Evolutionary conservation across 1,284 basidiomycete genomes (phyloP).

Genomic region (Pseudozyma sp.): DNA sequence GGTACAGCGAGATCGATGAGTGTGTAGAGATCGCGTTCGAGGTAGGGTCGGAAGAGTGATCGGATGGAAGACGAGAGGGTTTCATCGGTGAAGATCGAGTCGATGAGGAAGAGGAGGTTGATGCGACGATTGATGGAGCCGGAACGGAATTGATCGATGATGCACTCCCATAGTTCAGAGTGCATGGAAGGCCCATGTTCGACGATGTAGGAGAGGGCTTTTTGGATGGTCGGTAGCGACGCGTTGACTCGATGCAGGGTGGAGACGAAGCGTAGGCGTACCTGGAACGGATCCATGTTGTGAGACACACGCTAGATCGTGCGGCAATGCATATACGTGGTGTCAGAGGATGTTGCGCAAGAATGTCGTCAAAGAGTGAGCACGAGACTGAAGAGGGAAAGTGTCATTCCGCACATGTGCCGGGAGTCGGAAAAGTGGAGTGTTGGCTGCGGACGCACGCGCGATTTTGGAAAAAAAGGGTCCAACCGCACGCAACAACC

Average conservation of each 20-base stretch:
- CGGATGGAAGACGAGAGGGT: constrained; percentile 29
- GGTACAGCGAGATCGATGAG: constrained; percentile 43
- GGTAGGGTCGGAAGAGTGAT: constrained; percentile 14
- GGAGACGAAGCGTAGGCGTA: constrained; percentile 65
- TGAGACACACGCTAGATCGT: no score
- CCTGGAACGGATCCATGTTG: constrained; percentile 62
- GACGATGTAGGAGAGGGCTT: constrained; percentile 85
- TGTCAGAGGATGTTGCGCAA: no score
- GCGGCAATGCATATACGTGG: no score
- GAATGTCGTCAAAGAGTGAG: not conserved
- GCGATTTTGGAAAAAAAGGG: not conserved
- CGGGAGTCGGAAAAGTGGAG: constrained; percentile 41
- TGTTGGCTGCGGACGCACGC: constrained; percentile 4
- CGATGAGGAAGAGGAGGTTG: constrained; percentile 91
- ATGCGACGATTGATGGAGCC: constrained; percentile 89
- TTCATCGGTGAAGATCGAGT: constrained; percentile 74
- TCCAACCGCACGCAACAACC: not conserved
- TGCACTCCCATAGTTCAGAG: constrained; percentile 93
- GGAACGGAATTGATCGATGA: constrained; percentile 85
- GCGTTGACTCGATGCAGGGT: constrained; percentile 65
- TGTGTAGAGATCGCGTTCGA: constrained; percentile 32
- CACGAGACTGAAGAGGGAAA: not conserved
- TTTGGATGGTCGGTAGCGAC: constrained; percentile 87
- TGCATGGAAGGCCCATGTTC: constrained; percentile 81
- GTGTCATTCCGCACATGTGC: not conserved